Conservation (phyloP, 805 yeast genomes). For the Metschnikowia similis region DNA sequence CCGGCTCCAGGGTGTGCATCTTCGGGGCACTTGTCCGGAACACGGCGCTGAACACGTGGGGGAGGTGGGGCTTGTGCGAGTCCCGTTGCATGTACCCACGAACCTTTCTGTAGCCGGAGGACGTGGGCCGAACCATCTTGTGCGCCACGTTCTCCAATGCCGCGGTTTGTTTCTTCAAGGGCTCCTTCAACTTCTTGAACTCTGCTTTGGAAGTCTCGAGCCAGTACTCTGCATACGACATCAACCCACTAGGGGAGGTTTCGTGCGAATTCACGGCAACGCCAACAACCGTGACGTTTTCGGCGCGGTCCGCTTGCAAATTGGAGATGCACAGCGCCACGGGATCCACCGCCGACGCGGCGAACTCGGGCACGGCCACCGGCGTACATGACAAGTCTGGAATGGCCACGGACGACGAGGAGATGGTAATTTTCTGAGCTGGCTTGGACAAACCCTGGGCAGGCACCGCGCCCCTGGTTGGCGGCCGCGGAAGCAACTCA, state of each 20-base stretch:
- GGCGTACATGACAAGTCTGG: neutral
- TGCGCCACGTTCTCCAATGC: conserved; percentile 1
- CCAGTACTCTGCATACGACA: conserved; percentile 1
- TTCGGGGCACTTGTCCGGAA: neutral
- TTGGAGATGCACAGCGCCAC: conserved; percentile 2
- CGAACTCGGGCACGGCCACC: neutral
- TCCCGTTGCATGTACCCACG: conserved; percentile 1
- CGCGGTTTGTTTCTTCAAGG: neutral
- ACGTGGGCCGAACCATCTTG: neutral
- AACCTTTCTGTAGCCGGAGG: neutral
- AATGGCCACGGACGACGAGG: neutral
- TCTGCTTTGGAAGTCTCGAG: neutral
- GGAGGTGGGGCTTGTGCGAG: neutral
- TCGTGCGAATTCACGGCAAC: neutral
- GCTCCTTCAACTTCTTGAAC: conserved; percentile 4
- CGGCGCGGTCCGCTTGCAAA: neutral
- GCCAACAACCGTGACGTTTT: neutral
- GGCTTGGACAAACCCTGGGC: neutral
- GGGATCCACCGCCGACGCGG: neutral
- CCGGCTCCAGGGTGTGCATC: neutral
- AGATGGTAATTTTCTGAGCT: neutral
- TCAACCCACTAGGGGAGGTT: neutral
- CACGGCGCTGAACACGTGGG: neutral
- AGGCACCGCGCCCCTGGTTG: neutral
- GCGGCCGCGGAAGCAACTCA: conserved; percentile 1